Evolutionary conservation across 2,329 filamentous ascomycete species (phyloP), one percentile per base, ranked within the genome.

Genomic region (Ophiostoma triangulosporum): DNA sequence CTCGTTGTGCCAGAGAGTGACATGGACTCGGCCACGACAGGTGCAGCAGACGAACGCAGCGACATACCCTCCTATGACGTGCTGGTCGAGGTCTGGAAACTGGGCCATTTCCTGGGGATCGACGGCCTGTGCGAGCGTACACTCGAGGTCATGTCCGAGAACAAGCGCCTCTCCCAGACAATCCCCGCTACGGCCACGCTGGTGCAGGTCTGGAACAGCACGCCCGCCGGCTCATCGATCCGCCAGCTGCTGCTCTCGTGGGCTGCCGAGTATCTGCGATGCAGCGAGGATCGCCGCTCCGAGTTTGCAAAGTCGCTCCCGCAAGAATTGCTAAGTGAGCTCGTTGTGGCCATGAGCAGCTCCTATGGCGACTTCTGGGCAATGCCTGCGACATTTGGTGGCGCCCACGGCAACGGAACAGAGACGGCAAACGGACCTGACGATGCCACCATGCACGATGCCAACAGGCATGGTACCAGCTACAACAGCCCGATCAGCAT

Each of bases 251-350:
- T 83, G 14, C 66, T 82, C 3, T 73, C 70, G 11, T 83, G 80
- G 80, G 76, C 78, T 1, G 78, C 77, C 26, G 79, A 83, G 63
- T 82, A 82, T 59, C 79, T 82, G 67, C 68, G 76, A 40, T 75
- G 75, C 0, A 79, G 77, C 3, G 73, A 78, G 22, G 70, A 71
- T 1, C 70, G 77, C 20, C 71, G 77, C 17, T 69, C 73, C 8
- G 75, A 78, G 56, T 82, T 82, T 60, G 79, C 76, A 43, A 76
- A 75, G 59, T 77, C 77, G 0, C 69, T 83, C 3, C 79, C 80
- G 0, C 75, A 82, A 57, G 77, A 81, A 59, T 76, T 83, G 1
- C 66, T 83, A 6, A 80, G 76, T 57, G 79, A 82, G 63, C 70
- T 83, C 6, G 78, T 83, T 0, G 72, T 83, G 2, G 69, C 75